Base-by-base conservation (phyloP, 1,284 basidiomycete species). In the Malassezia equina region DNA sequence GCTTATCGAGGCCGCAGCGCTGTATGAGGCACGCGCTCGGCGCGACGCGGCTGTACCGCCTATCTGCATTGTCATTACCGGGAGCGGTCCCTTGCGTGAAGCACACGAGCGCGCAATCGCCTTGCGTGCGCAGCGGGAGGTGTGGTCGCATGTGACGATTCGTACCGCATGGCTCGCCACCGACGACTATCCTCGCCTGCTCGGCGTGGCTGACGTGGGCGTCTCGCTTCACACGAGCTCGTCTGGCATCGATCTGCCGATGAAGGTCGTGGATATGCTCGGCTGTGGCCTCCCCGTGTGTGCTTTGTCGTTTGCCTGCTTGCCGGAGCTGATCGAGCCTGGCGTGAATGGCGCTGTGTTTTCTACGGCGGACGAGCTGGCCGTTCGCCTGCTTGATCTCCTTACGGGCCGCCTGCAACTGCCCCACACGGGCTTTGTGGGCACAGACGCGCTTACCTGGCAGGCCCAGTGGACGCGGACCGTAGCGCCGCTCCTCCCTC, bases 251-350 rank as follows among this genome's bases (percentile, higher is more conserved):
- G 94, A 99, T 75, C 78, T 99, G 49, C 94, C 94, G 1, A 99
- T 99, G 94, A 99, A 99, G 76, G 85, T 99, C 8, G 91, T 99
- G 2, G 94, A 99, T 75, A 96, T 98, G 94, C 94, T 98, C 76
- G 94, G 94, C 0, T 96, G 90, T 64, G 85, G 84, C 2, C 78
- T 95, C 48, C 91, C 91, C 0, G 94, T 96, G 4, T 86, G 91
- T 60, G 91, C 94, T 0, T 79, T 90, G 7, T 80, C 84, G 40
- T 99, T 95, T 71, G 78, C 80, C 33, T 94, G 91, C 73, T 78
- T 99, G 27, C 75, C 81, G 52, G 93, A 98, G 76, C 81, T 98
- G 17, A 86, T 98, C 12, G 82, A 83, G 63, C 81, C 90, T 50
- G 83, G 84, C 2, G 76, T 80, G 62, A 96, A 95, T 67, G 91